Percentiles rank a stretch among this genome's conserved stretches.
Conservation (phyloP, 768 basidiomycete genomes). For the Lactarius hatsudake region DNA sequence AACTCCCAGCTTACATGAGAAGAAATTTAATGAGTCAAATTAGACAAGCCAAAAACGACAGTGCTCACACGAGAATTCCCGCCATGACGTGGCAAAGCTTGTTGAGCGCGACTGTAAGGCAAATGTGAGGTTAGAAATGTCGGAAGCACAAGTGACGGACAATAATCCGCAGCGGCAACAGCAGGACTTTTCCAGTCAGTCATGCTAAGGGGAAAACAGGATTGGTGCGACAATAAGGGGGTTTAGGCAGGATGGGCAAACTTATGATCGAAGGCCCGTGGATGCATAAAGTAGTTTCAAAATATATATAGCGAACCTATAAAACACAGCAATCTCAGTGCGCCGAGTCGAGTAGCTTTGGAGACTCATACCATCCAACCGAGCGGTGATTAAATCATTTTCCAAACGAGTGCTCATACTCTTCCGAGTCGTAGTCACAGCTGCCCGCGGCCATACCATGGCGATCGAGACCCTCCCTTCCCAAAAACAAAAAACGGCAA, state of each 20-base stretch:
- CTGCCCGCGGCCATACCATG: too few species aligned
- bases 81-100: slow-evolving; percentile 8
- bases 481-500: too few species aligned
- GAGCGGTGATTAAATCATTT: too few species aligned
- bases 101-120: not conserved
- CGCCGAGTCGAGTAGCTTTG: too few species aligned
- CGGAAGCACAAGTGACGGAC: not conserved
- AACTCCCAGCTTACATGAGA: not conserved
- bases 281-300: not conserved
- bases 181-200: not conserved
- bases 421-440: too few species aligned
- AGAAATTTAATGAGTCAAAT: not conserved
- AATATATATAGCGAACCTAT: not conserved
- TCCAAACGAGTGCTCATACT: too few species aligned
- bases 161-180: not conserved
- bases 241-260: not conserved
- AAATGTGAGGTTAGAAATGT: not conserved
- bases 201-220: not conserved
- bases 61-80: slow-evolving; percentile 18
- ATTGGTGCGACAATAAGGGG: not conserved
- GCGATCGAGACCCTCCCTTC: too few species aligned
- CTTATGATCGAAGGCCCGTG: not conserved
- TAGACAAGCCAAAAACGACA: not conserved
- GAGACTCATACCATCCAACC: too few species aligned
- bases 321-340: not conserved